Percentiles rank a stretch among this genome's conserved stretches.
Evolutionary conservation across 23 red algal genomes (phyloP).

Genomic region (Chondrus crispus): DNA sequence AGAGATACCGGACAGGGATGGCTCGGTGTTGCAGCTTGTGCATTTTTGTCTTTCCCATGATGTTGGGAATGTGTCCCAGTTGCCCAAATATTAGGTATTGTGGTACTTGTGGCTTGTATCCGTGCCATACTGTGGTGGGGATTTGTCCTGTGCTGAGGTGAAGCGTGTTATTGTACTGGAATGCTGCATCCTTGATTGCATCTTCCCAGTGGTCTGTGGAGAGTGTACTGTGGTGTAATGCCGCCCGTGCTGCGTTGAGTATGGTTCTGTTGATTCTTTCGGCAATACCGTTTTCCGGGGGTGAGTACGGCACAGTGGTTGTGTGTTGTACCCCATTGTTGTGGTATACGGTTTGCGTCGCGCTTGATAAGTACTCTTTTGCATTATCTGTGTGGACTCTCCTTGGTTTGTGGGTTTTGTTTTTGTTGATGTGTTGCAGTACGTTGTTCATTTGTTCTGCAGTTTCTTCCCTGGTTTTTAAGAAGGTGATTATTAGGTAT

Average conservation of each 20-base stretch:
- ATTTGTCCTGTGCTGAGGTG: not conserved
- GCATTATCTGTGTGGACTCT: not conserved
- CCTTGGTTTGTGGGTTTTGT: not conserved
- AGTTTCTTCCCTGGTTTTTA: not conserved
- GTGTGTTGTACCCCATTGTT: not conserved
- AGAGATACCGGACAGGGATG: not conserved
- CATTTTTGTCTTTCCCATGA: not conserved
- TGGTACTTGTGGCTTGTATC: not conserved
- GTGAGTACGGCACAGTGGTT: not conserved
- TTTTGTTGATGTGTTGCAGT: not conserved
- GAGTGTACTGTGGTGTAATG: not conserved
- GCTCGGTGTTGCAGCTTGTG: not conserved
- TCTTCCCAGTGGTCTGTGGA: not conserved
- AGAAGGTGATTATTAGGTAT: not conserved
- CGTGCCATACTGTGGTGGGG: not conserved
- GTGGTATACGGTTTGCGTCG: not conserved
- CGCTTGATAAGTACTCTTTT: not conserved
- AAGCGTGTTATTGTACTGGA: not conserved
- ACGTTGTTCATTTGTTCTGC: not conserved
- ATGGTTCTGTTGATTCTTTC: constrained; percentile 1
- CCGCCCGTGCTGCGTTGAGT: not conserved
- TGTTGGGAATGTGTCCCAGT: not conserved
- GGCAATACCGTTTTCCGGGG: not conserved
- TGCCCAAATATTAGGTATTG: not conserved
- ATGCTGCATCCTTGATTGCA: not conserved